These are phyloP conservation scores for Nannochloropsis salina DNA, from an alignment of 108 stramenopile genomes.

Conservation along the genomic window DNA sequence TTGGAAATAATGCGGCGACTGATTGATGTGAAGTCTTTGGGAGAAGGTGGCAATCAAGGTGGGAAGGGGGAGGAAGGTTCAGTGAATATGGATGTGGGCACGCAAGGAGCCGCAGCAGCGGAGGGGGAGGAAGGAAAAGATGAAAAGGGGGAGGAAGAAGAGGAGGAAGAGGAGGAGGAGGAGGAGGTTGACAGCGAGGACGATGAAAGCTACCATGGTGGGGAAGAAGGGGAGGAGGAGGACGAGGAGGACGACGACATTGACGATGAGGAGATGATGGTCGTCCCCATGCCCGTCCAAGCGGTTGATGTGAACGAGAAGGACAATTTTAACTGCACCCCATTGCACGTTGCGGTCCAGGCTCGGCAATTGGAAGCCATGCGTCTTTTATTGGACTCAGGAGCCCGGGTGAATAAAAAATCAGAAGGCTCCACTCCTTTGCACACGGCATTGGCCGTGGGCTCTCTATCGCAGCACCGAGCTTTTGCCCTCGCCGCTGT, in stretches of 20 bases:
- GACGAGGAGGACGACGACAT: conserved; percentile 8
- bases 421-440: conserved; percentile 41
- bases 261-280: conserved; percentile 31
- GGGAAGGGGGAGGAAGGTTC: not conserved
- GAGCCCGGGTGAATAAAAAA: conserved; percentile 27
- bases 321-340: conserved; percentile 33
- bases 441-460: conserved; percentile 44
- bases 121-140: not conserved
- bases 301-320: conserved; percentile 37
- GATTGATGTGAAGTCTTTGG: not conserved
- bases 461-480: conserved; percentile 32
- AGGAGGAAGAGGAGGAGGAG: not conserved
- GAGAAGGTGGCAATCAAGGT: not conserved
- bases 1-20: conserved; percentile 26
- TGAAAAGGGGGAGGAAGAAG: not conserved
- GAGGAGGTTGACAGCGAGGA: not conserved
- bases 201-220: not conserved
- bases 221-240: not conserved
- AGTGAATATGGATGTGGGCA: not conserved
- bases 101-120: not conserved
- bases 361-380: conserved; percentile 37
- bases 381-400: conserved; percentile 41
- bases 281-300: not conserved
- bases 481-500: conserved; percentile 25
- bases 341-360: conserved; percentile 47